Conservation (phyloP, 176 grass and related monocot genomes). For the Typha latifolia region DNA sequence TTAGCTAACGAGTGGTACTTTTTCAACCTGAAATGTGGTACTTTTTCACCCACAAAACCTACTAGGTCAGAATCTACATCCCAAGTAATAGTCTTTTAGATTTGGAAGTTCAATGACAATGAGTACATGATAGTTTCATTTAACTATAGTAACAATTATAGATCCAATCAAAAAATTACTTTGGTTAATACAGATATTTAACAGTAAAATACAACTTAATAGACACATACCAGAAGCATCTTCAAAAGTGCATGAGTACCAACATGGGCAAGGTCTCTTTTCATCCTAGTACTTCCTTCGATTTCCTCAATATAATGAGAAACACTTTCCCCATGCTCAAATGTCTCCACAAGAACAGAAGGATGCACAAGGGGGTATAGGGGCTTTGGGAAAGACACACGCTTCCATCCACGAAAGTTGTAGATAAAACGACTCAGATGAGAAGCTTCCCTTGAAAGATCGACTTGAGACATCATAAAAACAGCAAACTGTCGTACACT, state of each 20-base stretch:
- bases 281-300: constrained; percentile 54
- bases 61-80: no score
- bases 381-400: constrained; percentile 86
- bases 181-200: not conserved
- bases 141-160: no score
- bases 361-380: constrained; percentile 96
- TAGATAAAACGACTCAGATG: constrained; percentile 88
- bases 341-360: constrained; percentile 94
- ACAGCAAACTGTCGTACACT: constrained; percentile 83
- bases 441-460: constrained; percentile 88
- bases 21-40: no score
- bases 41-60: no score
- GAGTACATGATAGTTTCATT: not conserved
- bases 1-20: no score
- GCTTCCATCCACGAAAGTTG: constrained; percentile 87
- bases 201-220: constrained; percentile 1
- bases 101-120: not conserved
- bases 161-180: no score
- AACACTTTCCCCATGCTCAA: constrained; percentile 95
- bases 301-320: constrained; percentile 62
- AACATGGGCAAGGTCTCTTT: constrained; percentile 68
- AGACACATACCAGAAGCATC: constrained; percentile 76
- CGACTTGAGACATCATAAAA: constrained; percentile 98
- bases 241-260: constrained; percentile 93
- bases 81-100: not conserved